Evolutionary conservation across 140 eudicot species (phyloP), one percentile per base, ranked within the genome.

Genomic region (Flaveria floridana): DNA sequence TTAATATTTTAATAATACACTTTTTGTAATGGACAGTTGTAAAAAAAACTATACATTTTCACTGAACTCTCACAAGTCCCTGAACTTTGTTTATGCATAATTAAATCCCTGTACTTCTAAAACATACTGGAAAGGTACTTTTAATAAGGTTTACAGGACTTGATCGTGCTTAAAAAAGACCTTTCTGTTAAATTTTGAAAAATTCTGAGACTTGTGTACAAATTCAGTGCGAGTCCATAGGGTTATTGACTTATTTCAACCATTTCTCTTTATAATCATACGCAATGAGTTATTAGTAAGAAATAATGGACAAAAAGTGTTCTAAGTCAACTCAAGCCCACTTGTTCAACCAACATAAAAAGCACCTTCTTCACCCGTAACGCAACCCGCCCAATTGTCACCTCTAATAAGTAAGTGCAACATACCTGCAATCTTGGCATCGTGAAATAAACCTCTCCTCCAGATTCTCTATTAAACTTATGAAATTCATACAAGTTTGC

Each of bases 361-460:
- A 19, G 20, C 20, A 69, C 73, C 20, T 69, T 25, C 28, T 23
- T n/a, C 28, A 41, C 75, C 63, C 6, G 7, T 61, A 59, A 14
- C 28, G 12, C 61, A 20, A 15, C 70, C 19, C 25, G 0, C 61
- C 46, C 70, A 73, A 42, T 75, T 50, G 39, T 51, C 56, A 48
- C 16, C 79, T 64, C 13, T 65, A 14, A 51, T 34, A 57, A 56
- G 77, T 70, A 86, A 26, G 51, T 7, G 46, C 48, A 41, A 71
- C 86, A 71, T 77, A 94, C 99, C 99, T 95, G 99, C 78, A 95
- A 85, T 84, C 99, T 95, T 72, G 99, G 97, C 97, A 95, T 95
- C 39, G 99, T 95, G 78, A 95, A 95, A 83, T 95, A 95, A 79
- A 95, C 99, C 82, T 95, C 99, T 50, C 99, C 99, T 70, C 99